These are phyloP conservation scores for Gigaspora rosea DNA, from an alignment of 192 early-diverging fungal species.

Conservation along the genomic window DNA sequence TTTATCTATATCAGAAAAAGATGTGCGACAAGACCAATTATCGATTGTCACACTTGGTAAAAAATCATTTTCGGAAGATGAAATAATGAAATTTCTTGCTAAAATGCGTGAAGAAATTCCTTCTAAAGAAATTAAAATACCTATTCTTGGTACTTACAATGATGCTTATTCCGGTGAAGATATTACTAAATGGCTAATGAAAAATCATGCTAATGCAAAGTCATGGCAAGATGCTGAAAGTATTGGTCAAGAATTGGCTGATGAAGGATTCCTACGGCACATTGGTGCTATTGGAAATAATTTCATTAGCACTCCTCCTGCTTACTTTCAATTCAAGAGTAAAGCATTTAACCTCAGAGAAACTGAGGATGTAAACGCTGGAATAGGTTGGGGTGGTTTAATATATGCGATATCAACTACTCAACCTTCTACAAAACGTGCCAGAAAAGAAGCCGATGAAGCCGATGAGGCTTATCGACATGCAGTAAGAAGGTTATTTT, in stretches of 20 bases:
- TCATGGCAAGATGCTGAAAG: slow-evolving; percentile 63
- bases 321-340: slow-evolving; percentile 75
- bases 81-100: slow-evolving; percentile 62
- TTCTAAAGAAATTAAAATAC: slow-evolving; percentile 65
- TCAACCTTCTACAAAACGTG: slow-evolving; percentile 50
- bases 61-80: slow-evolving; percentile 59
- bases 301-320: slow-evolving; percentile 61
- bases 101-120: slow-evolving; percentile 64
- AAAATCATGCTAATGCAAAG: slow-evolving; percentile 61
- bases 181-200: slow-evolving; percentile 72
- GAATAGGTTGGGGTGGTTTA: slow-evolving; percentile 38
- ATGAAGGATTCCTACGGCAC: slow-evolving; percentile 62
- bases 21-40: not conserved
- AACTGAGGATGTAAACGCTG: slow-evolving; percentile 43
- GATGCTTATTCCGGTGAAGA: slow-evolving; percentile 66
- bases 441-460: slow-evolving; percentile 61
- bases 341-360: slow-evolving; percentile 55
- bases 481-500: slow-evolving; percentile 50
- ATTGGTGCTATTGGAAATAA: slow-evolving; percentile 70
- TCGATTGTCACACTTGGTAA: slow-evolving; percentile 53
- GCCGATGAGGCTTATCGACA: slow-evolving; percentile 67
- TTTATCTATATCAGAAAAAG: slow-evolving; percentile 12
- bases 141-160: slow-evolving; percentile 65
- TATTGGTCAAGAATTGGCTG: slow-evolving; percentile 71
- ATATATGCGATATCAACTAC: slow-evolving; percentile 36